These are phyloP conservation scores for Pythium chondricola DNA, from an alignment of 352 stramenopile species.

Conservation along the genomic window DNA sequence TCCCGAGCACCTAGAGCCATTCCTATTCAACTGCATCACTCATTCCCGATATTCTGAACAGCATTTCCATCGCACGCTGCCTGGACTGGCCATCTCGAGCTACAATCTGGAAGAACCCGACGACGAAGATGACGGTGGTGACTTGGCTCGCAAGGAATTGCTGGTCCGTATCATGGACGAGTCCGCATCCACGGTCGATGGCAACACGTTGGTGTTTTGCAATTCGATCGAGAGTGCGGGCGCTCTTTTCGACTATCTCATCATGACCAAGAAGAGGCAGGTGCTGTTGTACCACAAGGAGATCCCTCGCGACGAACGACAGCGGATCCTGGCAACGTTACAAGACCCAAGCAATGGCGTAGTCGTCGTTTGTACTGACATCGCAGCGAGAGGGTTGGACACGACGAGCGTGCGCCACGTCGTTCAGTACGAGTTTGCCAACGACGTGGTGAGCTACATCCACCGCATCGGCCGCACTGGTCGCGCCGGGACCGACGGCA, in stretches of 20 bases:
- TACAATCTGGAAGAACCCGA: constrained; percentile 40
- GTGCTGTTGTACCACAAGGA: constrained; percentile 60
- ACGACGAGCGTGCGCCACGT: constrained; percentile 67
- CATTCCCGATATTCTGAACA: no score
- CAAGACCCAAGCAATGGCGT: constrained; percentile 26
- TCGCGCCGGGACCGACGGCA: constrained; percentile 43
- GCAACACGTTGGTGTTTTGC: constrained; percentile 63
- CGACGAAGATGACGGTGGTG: constrained; percentile 9
- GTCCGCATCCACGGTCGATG: constrained; percentile 1
- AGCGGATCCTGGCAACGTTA: constrained; percentile 35
- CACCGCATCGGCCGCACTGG: constrained; percentile 74
- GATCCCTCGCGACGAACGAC: constrained; percentile 41
- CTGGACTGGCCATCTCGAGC: constrained; percentile 32
- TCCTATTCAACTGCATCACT: no score
- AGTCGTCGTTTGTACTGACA: constrained; percentile 71
- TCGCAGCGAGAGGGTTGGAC: constrained; percentile 65
- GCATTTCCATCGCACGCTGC: constrained; percentile 68
- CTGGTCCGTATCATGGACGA: constrained; percentile 41
- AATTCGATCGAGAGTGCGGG: constrained; percentile 73
- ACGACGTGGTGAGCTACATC: constrained; percentile 75
- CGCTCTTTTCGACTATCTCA: constrained; percentile 46
- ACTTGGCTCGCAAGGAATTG: constrained; percentile 25
- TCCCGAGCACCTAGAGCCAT: no score
- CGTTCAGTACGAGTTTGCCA: constrained; percentile 78
- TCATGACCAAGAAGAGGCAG: background rate